These are phyloP conservation scores for Botrytis fabae DNA, from an alignment of 2,329 filamentous ascomycete genomes.

Conservation along the genomic window DNA sequence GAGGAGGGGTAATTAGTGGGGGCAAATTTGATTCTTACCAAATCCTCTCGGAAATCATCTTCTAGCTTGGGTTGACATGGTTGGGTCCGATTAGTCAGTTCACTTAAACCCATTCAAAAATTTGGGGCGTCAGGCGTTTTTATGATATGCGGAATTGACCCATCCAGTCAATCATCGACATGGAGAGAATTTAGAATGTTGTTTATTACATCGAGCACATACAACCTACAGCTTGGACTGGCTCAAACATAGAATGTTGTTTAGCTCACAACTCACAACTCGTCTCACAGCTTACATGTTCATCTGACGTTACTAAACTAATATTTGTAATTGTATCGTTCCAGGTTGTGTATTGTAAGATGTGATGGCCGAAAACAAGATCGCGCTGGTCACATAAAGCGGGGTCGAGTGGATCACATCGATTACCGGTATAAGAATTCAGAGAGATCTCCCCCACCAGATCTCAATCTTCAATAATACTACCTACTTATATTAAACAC, in stretches of 20 bases:
- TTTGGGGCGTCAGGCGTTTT: not conserved
- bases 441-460: not conserved
- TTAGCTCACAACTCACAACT: not conserved
- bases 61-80: not conserved
- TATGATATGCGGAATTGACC: not conserved
- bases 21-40: not conserved
- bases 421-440: not conserved
- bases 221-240: not conserved
- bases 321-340: not conserved
- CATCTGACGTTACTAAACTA: not conserved
- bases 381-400: not conserved
- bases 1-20: conserved; percentile 17
- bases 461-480: not conserved
- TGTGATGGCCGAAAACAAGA: not conserved
- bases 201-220: not conserved
- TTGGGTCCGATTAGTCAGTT: not conserved
- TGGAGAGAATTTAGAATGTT: not conserved
- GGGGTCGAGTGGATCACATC: not conserved
- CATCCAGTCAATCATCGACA: not conserved
- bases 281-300: not conserved
- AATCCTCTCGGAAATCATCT: not conserved
- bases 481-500: not conserved
- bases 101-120: not conserved
- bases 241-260: not conserved
- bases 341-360: not conserved